Percentiles rank a stretch among this genome's conserved stretches.
Conservation (phyloP, 345 rosid species). For the Stellera chamaejasme region DNA sequence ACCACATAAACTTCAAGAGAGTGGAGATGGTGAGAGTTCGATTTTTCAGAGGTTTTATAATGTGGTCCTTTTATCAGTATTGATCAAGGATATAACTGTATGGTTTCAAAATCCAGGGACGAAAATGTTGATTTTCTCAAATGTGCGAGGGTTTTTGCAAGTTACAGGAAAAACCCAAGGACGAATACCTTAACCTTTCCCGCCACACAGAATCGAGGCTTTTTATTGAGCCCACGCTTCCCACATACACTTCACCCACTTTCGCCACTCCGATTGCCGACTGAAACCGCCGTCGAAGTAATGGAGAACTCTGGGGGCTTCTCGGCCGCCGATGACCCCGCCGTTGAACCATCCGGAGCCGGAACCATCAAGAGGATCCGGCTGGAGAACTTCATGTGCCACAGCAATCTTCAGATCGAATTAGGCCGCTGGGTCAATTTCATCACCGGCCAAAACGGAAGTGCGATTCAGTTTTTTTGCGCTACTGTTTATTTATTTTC, state of each 20-base stretch:
- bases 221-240: too few species aligned
- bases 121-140: too few species aligned
- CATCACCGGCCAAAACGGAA: conserved; percentile 95
- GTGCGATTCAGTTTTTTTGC: conserved; percentile 25
- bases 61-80: too few species aligned
- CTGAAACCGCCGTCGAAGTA: conserved; percentile 12
- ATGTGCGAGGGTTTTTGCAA: too few species aligned
- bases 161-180: too few species aligned
- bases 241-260: neutral
- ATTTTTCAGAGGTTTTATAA: too few species aligned
- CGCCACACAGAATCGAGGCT: conserved; percentile 3
- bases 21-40: too few species aligned
- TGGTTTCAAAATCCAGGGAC: too few species aligned
- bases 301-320: conserved; percentile 44
- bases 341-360: conserved; percentile 41
- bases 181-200: neutral
- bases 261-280: conserved; percentile 15
- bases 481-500: conserved; percentile 4
- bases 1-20: too few species aligned
- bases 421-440: conserved; percentile 86
- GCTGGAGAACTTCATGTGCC: conserved; percentile 94
- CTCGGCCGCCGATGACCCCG: conserved; percentile 13
- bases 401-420: conserved; percentile 67
- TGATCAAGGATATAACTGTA: too few species aligned
- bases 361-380: conserved; percentile 65